Base-by-base conservation (phyloP, 108 stramenopile genomes). In the Fragilaria radians region DNA sequence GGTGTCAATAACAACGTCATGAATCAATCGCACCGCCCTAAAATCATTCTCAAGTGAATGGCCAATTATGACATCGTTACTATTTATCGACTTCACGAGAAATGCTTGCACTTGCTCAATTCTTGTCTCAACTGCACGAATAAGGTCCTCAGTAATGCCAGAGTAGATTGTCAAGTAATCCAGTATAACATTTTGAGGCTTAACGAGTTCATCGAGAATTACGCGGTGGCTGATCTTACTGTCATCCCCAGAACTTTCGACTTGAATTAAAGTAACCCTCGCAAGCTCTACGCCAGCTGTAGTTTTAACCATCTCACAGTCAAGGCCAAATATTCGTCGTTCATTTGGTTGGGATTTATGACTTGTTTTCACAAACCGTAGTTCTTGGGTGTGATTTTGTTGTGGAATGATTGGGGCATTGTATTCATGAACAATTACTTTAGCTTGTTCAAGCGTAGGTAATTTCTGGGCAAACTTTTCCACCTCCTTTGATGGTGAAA, bases 31-130 rank as follows among this genome's bases (percentile, higher is more conserved):
- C 3, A 89, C 65, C 18, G 93, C 93, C 54, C 59, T 72, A 11
- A 97, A 66, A 71, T 97, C 96, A 63, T 94, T 93, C 61, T 97
- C 96, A 32, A 93, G 66, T 30, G 89, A 91, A 77, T 97, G 96
- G 0, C 94, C 96, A 30, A 95, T 80, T 46, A 97, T 46, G 42
- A 95, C 79, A 57, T 93, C 94, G 22, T 74, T 57, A 34, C 71
- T 69, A 17, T 67, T 59, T 36, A 96, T 67, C 49, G 73, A 61
- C 0, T 58, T 33, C 36, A 89, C 55, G n/a, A 96, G 52, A n/a
- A 66, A 64, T 17, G 58, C 74, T 72, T 94, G 95, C n/a, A 90
- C 79, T 56, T 91, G 71, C 45, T 79, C 66, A 23, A 95, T 61
- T 32, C 68, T 54, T 28, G 78, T 80, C 1, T 81, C 56, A 7